Evolutionary conservation across 2,329 filamentous ascomycete species (phyloP).

Genomic region (Pseudogymnoascus sp.): DNA sequence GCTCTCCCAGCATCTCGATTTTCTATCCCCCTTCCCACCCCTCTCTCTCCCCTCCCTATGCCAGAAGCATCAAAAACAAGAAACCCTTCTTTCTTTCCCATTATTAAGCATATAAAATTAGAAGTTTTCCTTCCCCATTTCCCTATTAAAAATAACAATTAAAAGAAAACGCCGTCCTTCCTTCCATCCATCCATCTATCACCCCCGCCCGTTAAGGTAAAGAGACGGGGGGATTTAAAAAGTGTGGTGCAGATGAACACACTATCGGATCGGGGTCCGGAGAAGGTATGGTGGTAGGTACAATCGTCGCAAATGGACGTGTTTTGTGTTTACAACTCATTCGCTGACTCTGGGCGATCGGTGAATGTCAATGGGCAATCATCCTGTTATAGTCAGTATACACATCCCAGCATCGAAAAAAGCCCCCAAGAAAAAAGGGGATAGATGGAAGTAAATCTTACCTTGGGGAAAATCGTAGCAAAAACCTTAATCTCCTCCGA

Average conservation of each 20-base stretch:
- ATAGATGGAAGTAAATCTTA: slow-evolving; percentile 37
- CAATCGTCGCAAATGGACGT: neutral
- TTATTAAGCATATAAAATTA: slow-evolving; percentile 6
- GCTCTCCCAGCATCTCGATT: too few relatives aligned
- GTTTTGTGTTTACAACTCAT: neutral
- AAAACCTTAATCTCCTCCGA: slow-evolving; percentile 98
- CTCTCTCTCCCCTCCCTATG: too few relatives aligned
- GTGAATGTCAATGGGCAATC: slow-evolving; percentile 74
- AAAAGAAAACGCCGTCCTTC: neutral
- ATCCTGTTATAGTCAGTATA: slow-evolving; percentile 48
- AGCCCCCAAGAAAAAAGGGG: neutral
- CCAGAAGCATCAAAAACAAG: too few relatives aligned
- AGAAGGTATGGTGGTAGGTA: neutral
- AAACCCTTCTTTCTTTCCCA: neutral
- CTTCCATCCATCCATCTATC: neutral
- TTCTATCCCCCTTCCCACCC: too few relatives aligned
- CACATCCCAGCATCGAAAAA: slow-evolving; percentile 15
- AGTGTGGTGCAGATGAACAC: neutral
- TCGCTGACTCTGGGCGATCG: slow-evolving; percentile 14
- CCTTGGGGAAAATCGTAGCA: slow-evolving; percentile 95
- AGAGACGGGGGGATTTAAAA: neutral
- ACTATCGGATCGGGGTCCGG: neutral
- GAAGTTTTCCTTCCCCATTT: neutral
- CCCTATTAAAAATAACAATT: neutral
- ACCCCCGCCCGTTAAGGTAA: neutral